Percentiles rank a stretch among this genome's conserved stretches.
Evolutionary conservation across 805 yeast species (phyloP).

Genomic region (Sugiyamaella mastotermitis): DNA sequence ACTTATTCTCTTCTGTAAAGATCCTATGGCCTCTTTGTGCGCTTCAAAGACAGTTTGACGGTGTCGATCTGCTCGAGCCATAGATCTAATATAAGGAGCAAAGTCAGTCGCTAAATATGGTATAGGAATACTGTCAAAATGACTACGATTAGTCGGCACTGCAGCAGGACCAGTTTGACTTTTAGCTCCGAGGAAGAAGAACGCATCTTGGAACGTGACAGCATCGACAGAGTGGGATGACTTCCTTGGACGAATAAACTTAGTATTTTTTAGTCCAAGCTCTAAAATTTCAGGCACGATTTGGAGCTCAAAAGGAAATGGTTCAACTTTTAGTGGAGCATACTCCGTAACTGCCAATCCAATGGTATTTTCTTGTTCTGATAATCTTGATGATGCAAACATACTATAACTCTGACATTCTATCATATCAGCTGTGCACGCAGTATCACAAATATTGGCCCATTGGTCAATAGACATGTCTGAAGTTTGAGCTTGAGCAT

Average conservation of each 20-base stretch:
- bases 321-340: conserved; percentile 4
- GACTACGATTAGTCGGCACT: background rate
- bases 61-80: conserved; percentile 25
- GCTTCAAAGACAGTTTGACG: background rate
- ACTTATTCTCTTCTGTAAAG: conserved; percentile 8
- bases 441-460: background rate
- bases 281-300: background rate
- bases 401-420: conserved; percentile 2
- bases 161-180: background rate
- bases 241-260: background rate
- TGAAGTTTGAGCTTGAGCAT: background rate
- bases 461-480: background rate
- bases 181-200: conserved; percentile 10
- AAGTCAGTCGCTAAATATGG: conserved; percentile 18
- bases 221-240: conserved; percentile 3
- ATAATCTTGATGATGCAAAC: background rate
- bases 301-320: conserved; percentile 12
- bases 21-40: background rate
- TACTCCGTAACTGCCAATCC: conserved; percentile 6
- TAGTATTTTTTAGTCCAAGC: background rate
- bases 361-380: too few relatives aligned
- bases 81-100: conserved; percentile 25
- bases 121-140: conserved; percentile 13
- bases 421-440: conserved; percentile 9
- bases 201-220: conserved; percentile 8